Conservation (phyloP, 2,329 filamentous ascomycete genomes). For the Boeremia lycopersici region DNA sequence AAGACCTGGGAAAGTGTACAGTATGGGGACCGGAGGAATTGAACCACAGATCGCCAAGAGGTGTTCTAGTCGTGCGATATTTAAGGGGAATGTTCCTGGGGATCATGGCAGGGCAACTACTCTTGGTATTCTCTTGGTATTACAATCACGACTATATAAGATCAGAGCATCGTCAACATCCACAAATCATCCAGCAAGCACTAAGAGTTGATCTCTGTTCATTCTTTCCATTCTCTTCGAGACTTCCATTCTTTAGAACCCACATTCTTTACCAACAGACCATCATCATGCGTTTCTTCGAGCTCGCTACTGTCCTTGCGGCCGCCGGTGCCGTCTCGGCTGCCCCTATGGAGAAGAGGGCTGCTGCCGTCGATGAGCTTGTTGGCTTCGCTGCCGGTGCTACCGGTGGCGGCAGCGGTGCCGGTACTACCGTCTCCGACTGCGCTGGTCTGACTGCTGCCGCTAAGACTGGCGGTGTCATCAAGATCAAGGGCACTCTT, state of each 20-base stretch:
- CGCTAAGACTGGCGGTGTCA: slow-evolving; percentile 47
- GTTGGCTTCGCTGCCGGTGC: slow-evolving; percentile 59
- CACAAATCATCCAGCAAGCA: slow-evolving; percentile 9
- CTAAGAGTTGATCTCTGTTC: slow-evolving; percentile 26
- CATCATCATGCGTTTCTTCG: slow-evolving; percentile 37
- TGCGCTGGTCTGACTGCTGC: slow-evolving; percentile 59
- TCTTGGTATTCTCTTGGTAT: slow-evolving; percentile 18
- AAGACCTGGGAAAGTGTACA: slow-evolving; percentile 1
- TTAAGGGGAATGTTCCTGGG: slow-evolving; percentile 22
- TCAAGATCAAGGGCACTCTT: slow-evolving; percentile 41
- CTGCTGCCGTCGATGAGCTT: slow-evolving; percentile 38
- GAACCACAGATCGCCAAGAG: slow-evolving; percentile 12
- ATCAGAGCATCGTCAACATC: neutral
- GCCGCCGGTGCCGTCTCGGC: slow-evolving; percentile 33
- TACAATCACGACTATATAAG: slow-evolving; percentile 18
- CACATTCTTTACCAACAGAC: slow-evolving; percentile 10
- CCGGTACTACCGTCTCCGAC: slow-evolving; percentile 61
- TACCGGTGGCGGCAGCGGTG: slow-evolving; percentile 61
- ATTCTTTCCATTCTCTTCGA: slow-evolving; percentile 21
- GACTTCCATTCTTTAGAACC: slow-evolving; percentile 16
- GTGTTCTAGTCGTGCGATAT: slow-evolving; percentile 17
- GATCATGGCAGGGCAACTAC: slow-evolving; percentile 17
- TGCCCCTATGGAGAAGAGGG: slow-evolving; percentile 33
- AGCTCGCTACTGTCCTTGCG: slow-evolving; percentile 31
- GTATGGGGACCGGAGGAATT: slow-evolving; percentile 24